Evolutionary conservation across 2,329 filamentous ascomycete genomes (phyloP).

Genomic region (Hymenoscyphus albidus): DNA sequence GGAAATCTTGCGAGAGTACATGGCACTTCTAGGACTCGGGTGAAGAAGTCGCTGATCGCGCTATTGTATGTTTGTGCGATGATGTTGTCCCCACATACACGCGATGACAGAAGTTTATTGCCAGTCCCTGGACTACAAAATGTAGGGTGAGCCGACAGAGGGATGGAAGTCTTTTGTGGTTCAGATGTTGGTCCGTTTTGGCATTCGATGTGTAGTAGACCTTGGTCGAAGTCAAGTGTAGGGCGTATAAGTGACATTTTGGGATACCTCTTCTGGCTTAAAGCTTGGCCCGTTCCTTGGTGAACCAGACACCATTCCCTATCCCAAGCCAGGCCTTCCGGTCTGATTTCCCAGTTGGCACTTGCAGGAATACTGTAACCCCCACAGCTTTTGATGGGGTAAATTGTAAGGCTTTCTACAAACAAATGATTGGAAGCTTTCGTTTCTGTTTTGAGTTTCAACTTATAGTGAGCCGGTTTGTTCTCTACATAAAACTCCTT

Average conservation of each 20-base stretch:
- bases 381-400: conserved; percentile 92
- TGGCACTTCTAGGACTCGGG: conserved; percentile 67
- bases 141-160: conserved; percentile 64
- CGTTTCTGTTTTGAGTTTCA: neutral
- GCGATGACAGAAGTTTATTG: conserved; percentile 50
- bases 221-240: conserved; percentile 63
- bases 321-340: conserved; percentile 88
- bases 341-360: conserved; percentile 68
- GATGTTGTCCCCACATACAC: conserved; percentile 80
- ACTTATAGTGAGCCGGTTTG: neutral
- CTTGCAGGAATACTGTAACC: conserved; percentile 66
- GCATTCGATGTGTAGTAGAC: conserved; percentile 60
- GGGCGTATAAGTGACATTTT: conserved; percentile 83
- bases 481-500: conserved; percentile 55
- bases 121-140: conserved; percentile 45
- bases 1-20: conserved; percentile 85
- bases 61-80: conserved; percentile 65
- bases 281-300: conserved; percentile 73
- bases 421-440: conserved; percentile 34
- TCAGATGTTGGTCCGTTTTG: conserved; percentile 34
- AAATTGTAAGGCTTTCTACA: conserved; percentile 68
- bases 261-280: conserved; percentile 86
- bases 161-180: conserved; percentile 46
- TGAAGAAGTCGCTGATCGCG: conserved; percentile 73
- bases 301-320: conserved; percentile 95